phyloP scores from a whole-genome alignment of 164 flowering plant species.

The Nymphaea colorata region DNA sequence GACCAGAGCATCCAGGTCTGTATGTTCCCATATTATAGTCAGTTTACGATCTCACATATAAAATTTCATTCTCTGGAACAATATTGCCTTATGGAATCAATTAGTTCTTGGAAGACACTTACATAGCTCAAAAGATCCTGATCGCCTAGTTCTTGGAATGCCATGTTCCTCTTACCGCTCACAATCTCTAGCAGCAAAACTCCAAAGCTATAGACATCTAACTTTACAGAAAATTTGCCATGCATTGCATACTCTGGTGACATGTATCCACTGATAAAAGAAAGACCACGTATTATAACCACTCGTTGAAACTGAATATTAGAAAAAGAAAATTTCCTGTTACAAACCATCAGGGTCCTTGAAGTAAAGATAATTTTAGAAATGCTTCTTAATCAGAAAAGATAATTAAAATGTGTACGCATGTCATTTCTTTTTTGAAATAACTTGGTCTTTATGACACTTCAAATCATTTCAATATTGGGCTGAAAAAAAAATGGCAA shows the following conservation, averaged over 20 bases:
- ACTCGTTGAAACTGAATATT: not conserved
- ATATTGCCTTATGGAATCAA: not conserved
- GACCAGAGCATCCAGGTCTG: conserved; percentile 8
- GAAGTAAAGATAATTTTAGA: not conserved
- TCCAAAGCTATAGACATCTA: conserved; percentile 8
- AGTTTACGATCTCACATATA: not conserved
- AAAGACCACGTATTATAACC: not conserved
- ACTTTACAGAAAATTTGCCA: conserved; percentile 7
- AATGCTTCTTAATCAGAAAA: no score
- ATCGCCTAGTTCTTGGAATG: not conserved
- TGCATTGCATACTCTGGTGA: conserved; percentile 6
- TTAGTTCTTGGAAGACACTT: not conserved
- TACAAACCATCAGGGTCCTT: not conserved
- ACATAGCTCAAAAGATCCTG: not conserved
- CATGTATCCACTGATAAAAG: conserved; percentile 7
- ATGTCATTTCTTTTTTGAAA: no score
- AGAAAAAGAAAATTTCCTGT: not conserved
- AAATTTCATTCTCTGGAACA: not conserved
- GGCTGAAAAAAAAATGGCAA: not conserved
- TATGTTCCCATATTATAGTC: not conserved
- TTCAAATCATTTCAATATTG: not conserved
- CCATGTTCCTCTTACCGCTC: conserved; percentile 5
- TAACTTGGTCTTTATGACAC: not conserved
- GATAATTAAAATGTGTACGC: no score
- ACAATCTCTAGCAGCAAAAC: conserved; percentile 10